Percentiles rank a stretch among this genome's conserved stretches.
phyloP scores from a whole-genome alignment of 1,284 basidiomycete genomes.

The Rhodotorula sp. region DNA sequence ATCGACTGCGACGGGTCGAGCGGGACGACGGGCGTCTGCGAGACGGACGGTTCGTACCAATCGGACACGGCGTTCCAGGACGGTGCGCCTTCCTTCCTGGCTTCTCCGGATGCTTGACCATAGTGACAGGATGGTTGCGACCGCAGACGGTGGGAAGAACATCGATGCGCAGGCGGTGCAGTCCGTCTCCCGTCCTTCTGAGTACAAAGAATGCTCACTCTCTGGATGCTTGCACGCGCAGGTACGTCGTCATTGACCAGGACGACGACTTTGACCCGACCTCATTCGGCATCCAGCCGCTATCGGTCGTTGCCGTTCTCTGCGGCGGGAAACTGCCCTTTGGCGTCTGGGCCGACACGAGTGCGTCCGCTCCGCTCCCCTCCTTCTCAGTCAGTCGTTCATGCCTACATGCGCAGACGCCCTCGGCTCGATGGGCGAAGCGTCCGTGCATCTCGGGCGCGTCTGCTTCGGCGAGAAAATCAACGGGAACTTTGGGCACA shows the following conservation, averaged over 20 bases:
- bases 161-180: constrained; percentile 7
- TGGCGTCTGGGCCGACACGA: constrained; percentile 19
- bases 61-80: constrained; percentile 2
- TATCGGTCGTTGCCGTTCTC: constrained; percentile 14
- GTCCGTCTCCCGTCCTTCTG: not conserved
- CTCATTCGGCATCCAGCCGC: not conserved
- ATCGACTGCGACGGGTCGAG: constrained; percentile 11
- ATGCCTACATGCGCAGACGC: not conserved
- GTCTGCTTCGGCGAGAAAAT: constrained; percentile 2
- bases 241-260: constrained; percentile 19
- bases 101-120: not conserved
- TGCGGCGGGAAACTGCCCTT: constrained; percentile 13
- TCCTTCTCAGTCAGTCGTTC: not conserved
- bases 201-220: too few relatives aligned
- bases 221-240: not conserved
- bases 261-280: constrained; percentile 6
- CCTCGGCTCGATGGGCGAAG: constrained; percentile 8
- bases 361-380: not conserved
- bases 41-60: not conserved
- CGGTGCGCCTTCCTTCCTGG: not conserved
- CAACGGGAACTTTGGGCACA: constrained; percentile 6
- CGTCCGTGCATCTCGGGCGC: constrained; percentile 3
- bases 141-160: not conserved
- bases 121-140: not conserved
- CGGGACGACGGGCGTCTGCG: not conserved